Evolutionary conservation across 106 monocot genomes (phyloP).

Genomic region (Allium cepa): DNA sequence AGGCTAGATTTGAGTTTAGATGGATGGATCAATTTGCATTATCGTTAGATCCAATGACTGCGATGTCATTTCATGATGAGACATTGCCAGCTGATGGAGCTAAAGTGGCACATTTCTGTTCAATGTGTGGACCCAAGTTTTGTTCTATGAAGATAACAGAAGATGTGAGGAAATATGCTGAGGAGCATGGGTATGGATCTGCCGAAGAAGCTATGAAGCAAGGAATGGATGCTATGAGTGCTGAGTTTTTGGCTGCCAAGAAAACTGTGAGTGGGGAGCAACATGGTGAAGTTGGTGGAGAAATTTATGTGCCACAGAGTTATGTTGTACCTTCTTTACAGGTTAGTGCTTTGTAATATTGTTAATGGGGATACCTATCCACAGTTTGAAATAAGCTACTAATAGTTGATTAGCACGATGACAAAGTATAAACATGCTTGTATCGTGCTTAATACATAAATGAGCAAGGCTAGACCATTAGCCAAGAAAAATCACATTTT

Average conservation of each 20-base stretch:
- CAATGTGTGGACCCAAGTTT: constrained; percentile 98
- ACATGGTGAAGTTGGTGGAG: constrained; percentile 95
- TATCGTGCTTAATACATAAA: too few species aligned
- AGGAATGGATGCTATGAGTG: constrained; percentile 95
- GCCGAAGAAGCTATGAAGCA: constrained; percentile 83
- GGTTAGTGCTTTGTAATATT: constrained; percentile 14
- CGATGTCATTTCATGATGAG: constrained; percentile 95
- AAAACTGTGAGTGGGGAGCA: constrained; percentile 93
- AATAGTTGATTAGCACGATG: too few species aligned
- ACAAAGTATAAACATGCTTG: too few species aligned
- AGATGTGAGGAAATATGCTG: constrained; percentile 90
- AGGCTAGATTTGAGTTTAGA: constrained; percentile 96
- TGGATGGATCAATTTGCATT: constrained; percentile 99
- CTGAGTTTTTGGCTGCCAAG: constrained; percentile 76
- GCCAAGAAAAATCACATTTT: too few species aligned
- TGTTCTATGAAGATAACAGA: constrained; percentile 99
- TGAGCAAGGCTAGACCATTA: too few species aligned
- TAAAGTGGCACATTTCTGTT: constrained; percentile 97
- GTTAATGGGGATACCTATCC: too few species aligned
- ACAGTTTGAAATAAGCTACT: too few species aligned
- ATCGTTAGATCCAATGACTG: constrained; percentile 91
- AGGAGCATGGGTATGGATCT: constrained; percentile 90
- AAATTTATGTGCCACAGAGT: constrained; percentile 82
- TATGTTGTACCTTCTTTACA: constrained; percentile 41
- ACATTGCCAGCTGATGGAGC: constrained; percentile 89